Evolutionary conservation across 2,329 filamentous ascomycete genomes (phyloP), one percentile per base, ranked within the genome.

Genomic region (Sporothrix globosa): DNA sequence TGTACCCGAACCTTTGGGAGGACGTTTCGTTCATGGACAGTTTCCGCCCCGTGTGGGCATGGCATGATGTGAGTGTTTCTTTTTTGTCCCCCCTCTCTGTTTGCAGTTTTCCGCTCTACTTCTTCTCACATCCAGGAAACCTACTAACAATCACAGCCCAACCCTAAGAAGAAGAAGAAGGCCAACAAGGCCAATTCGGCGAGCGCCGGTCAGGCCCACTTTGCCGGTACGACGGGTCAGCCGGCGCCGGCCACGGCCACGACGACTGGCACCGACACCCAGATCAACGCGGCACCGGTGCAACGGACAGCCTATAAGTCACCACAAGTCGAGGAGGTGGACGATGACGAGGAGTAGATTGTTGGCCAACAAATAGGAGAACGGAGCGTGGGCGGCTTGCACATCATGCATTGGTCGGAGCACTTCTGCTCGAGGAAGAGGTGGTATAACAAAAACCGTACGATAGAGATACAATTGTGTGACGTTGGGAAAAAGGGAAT

Each of bases 11-110:
- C 78, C 83, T 99, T 24, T 99, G 97, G 84, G 96, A 99, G 80
- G 96, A 99, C 78, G 96, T 99, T 39, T 97, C 95, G 9, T 98
- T 99, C 83, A 91, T 99, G 81, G 96, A 99, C 79, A 96, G 92
- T 77, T 99, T 99, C 86, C 91, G 91, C 78, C 96, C 96, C 24
- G 82, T 97, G 6, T 99, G 96, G 95, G 96, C 93, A 72, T 99
- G 96, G 96, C 96, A 99, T 80, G 94, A 97, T 88, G 93, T 96
- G 78, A 80, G 87, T 81, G 4, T 70, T 30, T n/a, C 14, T 68
- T 67, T 61, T 52, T 39, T 27, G 6, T 53, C 69, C 21, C 39
- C 17, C 2, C 14, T n/a, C 41, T 10, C 21, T 30, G 19, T 21
- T 24, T 41, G 65, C 14, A 53, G 61, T 77, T 24, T 27, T 19